Base-by-base conservation (phyloP, 1,139 yeast genomes). In the Kodamaea ohmeri region DNA sequence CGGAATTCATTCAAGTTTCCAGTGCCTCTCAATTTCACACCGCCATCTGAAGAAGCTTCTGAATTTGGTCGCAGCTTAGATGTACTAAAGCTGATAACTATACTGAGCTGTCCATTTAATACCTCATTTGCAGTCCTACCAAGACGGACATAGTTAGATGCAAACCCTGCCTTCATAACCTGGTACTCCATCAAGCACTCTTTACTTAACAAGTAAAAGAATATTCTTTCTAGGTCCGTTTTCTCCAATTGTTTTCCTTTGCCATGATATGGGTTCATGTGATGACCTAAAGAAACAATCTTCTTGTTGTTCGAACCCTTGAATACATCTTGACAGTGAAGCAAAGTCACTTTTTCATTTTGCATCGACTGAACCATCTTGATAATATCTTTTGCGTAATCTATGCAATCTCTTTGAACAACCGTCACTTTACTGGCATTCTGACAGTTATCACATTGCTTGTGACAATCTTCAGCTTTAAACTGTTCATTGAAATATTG, bases 401-500 rank as follows among this genome's bases (percentile, higher is more conserved):
- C 67, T 0, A 96, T 87, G 36, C 89, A 82, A 61, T 92, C 95
- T 42, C 73, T 71, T 37, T 71, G 78, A 17, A 75, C 69, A 20
- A 77, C 69, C 2, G 68, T 62, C 32, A 76, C 73, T n/a, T 32
- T 39, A 28, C 46, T 42, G 3, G 49, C 36, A 42, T 74, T 71
- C 13, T 66, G 59, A 63, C 99, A 92, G 55, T 89, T 90, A 59
- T 92, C 98, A 65, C 99, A 92, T 44, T 79, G 76, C 45, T 78
- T 77, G 19, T 67, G 60, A 57, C 99, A 92, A 24, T 73, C 64
- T 20, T 62, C 64, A 3, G 86, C 73, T 48, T 85, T 78, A 56
- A 90, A 90, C 6, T 67, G 66, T 54, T 92, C 99, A 56, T 86
- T 86, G 63, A 92, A 92, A 56, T 90, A 92, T 38, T 86, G 92